Evolutionary conservation across 2,329 filamentous ascomycete genomes (phyloP).

Genomic region (Aspergillus amoenus): DNA sequence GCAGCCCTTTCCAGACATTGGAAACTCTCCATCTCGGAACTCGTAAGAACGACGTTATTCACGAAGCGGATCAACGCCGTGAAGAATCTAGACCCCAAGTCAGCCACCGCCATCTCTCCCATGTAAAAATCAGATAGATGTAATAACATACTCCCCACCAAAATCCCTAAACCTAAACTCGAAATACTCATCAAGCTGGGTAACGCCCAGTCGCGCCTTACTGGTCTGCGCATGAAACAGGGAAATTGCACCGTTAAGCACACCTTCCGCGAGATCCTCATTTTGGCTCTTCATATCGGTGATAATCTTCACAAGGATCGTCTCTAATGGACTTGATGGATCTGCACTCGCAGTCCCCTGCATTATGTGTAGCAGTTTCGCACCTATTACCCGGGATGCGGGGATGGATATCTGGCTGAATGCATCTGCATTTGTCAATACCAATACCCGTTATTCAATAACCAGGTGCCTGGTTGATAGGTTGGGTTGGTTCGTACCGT

Average conservation of each 20-base stretch:
- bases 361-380: background rate
- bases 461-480: no score
- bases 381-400: background rate
- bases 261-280: background rate
- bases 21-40: background rate
- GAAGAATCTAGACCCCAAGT: background rate
- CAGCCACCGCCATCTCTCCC: background rate
- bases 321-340: background rate
- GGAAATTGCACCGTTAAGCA: background rate
- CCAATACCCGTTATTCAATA: no score
- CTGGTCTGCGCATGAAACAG: background rate
- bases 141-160: background rate
- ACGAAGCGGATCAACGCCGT: background rate
- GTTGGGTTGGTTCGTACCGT: background rate
- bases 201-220: background rate
- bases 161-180: background rate
- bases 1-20: background rate
- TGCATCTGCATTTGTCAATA: background rate
- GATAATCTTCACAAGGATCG: background rate
- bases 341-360: background rate
- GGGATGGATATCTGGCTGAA: constrained; percentile 1
- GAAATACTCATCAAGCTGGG: background rate
- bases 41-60: background rate
- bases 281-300: background rate
- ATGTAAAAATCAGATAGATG: background rate